Percentiles rank a stretch among this genome's conserved stretches.
Evolutionary conservation across 176 grass and related monocot genomes (phyloP).

Genomic region (Lolium multiflorum): DNA sequence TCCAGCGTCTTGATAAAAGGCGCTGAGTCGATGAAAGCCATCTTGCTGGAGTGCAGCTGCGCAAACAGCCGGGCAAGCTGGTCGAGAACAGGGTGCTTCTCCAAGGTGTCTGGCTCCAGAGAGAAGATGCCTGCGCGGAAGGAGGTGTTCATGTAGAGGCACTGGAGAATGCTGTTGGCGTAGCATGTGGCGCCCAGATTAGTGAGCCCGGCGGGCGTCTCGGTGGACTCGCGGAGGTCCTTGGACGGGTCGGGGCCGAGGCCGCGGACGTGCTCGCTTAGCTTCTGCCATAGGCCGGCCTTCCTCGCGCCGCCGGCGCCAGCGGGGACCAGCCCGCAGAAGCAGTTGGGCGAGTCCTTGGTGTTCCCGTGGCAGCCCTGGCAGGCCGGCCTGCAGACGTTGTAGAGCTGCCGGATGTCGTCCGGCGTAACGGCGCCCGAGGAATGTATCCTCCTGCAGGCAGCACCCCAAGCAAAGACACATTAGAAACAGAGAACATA

Average conservation of each 20-base stretch:
- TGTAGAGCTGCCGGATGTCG: slow-evolving; percentile 84
- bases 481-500: slow-evolving; percentile 16
- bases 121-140: slow-evolving; percentile 82
- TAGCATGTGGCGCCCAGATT: slow-evolving; percentile 96
- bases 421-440: slow-evolving; percentile 58
- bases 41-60: slow-evolving; percentile 87
- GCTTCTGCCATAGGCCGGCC: slow-evolving; percentile 87
- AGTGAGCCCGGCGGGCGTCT: slow-evolving; percentile 91
- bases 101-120: slow-evolving; percentile 71
- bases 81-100: slow-evolving; percentile 82
- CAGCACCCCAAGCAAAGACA: slow-evolving; percentile 12
- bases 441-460: slow-evolving; percentile 84
- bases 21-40: slow-evolving; percentile 83
- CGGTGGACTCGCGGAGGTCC: slow-evolving; percentile 68
- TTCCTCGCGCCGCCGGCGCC: slow-evolving; percentile 62
- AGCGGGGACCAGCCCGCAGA: slow-evolving; percentile 80
- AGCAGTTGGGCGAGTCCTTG: slow-evolving; percentile 94
- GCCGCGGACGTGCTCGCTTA: slow-evolving; percentile 63
- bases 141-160: slow-evolving; percentile 95
- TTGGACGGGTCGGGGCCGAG: slow-evolving; percentile 74
- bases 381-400: slow-evolving; percentile 62
- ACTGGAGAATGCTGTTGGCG: slow-evolving; percentile 98
- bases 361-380: slow-evolving; percentile 91
- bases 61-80: slow-evolving; percentile 82
- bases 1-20: slow-evolving; percentile 90